These are phyloP conservation scores for Ustilago bromivora DNA, from an alignment of 1,284 basidiomycete genomes.

Conservation along the genomic window DNA sequence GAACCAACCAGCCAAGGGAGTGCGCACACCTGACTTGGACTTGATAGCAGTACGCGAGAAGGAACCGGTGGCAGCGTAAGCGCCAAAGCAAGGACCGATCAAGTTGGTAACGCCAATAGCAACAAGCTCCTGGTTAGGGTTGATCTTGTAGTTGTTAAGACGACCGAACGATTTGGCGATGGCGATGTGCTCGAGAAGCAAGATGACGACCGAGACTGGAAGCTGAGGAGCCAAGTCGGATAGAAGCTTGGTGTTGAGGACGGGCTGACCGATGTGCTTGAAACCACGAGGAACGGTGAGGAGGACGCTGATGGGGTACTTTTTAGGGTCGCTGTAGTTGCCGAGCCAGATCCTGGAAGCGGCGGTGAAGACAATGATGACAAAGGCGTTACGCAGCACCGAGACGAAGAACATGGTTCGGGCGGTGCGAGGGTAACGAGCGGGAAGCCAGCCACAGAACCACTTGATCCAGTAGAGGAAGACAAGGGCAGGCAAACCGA, in stretches of 20 bases:
- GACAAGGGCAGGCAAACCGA: conserved; percentile 83
- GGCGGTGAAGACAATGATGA: conserved; percentile 74
- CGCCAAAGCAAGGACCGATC: conserved; percentile 77
- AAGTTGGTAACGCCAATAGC: conserved; percentile 94
- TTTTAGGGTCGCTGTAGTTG: conserved; percentile 71
- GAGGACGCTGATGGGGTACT: conserved; percentile 88
- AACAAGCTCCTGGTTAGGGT: conserved; percentile 96
- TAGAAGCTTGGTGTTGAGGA: conserved; percentile 78
- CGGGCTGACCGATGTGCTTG: conserved; percentile 79
- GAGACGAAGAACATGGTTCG: conserved; percentile 73
- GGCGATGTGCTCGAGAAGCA: conserved; percentile 95
- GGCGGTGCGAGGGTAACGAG: conserved; percentile 79
- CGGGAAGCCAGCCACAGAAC: conserved; percentile 75
- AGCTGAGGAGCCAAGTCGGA: conserved; percentile 80
- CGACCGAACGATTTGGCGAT: conserved; percentile 94
- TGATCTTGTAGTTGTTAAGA: conserved; percentile 95
- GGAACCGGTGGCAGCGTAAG: conserved; percentile 96
- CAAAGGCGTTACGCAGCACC: conserved; percentile 67
- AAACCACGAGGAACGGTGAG: conserved; percentile 75
- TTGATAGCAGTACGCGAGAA: conserved; percentile 97
- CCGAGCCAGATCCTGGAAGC: conserved; percentile 67
- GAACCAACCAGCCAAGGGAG: conserved; percentile 88
- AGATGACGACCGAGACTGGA: conserved; percentile 92
- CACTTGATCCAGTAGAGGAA: conserved; percentile 82
- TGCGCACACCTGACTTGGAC: conserved; percentile 94